A percentile compares a stretch with the other conserved stretches of the same genome.
Conservation (phyloP, 75 land plant genomes). For the Cunninghamia lanceolata region DNA sequence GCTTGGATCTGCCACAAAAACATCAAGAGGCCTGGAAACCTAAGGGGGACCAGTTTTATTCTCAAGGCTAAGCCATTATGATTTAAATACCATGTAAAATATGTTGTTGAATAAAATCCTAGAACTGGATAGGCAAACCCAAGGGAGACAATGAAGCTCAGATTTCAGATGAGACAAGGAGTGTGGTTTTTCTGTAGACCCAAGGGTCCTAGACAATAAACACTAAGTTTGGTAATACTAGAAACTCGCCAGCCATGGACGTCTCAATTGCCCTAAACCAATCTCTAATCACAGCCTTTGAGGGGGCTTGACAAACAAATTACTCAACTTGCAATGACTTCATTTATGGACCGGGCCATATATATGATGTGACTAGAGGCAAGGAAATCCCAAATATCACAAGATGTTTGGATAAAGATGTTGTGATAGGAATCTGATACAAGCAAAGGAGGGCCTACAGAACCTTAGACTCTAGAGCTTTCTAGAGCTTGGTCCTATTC, state of each 20-base stretch:
- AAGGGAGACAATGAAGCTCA: too few species aligned
- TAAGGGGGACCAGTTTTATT: not conserved
- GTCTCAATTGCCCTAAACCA: too few species aligned
- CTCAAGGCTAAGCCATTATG: not conserved
- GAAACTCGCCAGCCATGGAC: not conserved
- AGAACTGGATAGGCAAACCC: too few species aligned
- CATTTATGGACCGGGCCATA: not conserved
- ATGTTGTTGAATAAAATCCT: too few species aligned
- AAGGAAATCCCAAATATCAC: not conserved
- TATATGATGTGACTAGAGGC: not conserved
- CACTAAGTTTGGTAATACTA: not conserved
- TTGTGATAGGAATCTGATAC: not conserved
- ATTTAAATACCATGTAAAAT: not conserved
- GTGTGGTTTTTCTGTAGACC: not conserved
- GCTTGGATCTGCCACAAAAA: not conserved
- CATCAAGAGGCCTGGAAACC: not conserved
- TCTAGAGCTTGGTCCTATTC: not conserved
- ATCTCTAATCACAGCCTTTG: too few species aligned
- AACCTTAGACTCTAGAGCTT: not conserved
- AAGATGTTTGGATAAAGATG: not conserved
- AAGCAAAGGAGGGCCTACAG: not conserved
- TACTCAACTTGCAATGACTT: too few species aligned
- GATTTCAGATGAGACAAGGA: not conserved
- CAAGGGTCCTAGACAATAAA: not conserved
- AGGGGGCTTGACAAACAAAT: too few species aligned